These are phyloP conservation scores for Yamadazyma aaseri DNA, from an alignment of 1,139 yeast genomes.

Conservation along the genomic window DNA sequence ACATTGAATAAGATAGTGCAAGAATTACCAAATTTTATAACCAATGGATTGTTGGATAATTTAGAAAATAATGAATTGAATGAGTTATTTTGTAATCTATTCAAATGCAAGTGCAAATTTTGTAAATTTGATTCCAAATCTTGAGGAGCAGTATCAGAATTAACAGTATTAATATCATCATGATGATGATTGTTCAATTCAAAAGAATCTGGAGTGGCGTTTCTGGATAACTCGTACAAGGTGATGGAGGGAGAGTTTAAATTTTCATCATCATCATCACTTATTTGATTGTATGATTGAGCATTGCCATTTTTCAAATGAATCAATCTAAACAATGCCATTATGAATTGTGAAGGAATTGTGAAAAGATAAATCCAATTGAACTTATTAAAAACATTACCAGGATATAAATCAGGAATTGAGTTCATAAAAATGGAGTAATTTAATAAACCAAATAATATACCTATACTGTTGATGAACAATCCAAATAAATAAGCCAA, in stretches of 20 bases:
- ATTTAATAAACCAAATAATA: conserved; percentile 52
- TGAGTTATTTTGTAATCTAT: conserved; percentile 4
- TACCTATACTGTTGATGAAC: conserved; percentile 46
- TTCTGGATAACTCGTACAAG: conserved; percentile 30
- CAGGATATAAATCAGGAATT: conserved; percentile 69
- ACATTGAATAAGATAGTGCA: conserved; percentile 34
- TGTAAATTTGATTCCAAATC: conserved; percentile 8
- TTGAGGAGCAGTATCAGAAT: neutral
- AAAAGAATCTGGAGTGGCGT: conserved; percentile 14
- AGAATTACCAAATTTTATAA: conserved; percentile 9
- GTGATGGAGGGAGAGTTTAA: conserved; percentile 38
- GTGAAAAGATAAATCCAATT: conserved; percentile 57
- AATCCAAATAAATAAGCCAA: conserved; percentile 57
- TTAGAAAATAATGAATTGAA: conserved; percentile 3
- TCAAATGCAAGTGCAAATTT: conserved; percentile 14
- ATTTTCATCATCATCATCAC: conserved; percentile 35
- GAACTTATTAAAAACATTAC: conserved; percentile 69
- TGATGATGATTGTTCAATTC: conserved; percentile 9
- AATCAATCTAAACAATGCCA: conserved; percentile 36
- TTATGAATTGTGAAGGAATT: conserved; percentile 50
- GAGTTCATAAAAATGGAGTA: conserved; percentile 60
- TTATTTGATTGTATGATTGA: conserved; percentile 7
- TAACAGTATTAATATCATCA: neutral
- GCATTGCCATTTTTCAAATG: conserved; percentile 4
- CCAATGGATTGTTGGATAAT: conserved; percentile 5